A percentile compares a stretch with the other conserved stretches of the same genome.
phyloP scores from a whole-genome alignment of 2,329 filamentous ascomycete species.

The Sporothrix curviconia region DNA sequence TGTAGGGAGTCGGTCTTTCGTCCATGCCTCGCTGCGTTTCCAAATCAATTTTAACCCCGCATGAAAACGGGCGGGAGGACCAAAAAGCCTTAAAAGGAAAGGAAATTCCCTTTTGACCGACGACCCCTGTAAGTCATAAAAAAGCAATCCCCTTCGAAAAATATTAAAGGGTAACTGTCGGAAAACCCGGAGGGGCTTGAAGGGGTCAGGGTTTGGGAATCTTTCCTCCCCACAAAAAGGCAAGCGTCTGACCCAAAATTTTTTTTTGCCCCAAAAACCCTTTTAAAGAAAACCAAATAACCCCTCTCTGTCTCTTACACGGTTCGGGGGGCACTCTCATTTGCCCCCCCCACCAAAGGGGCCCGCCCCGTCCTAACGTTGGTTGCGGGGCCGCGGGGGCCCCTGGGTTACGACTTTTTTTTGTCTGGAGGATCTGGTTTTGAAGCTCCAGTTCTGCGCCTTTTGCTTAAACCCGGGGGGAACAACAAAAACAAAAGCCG shows the following conservation, averaged over 20 bases:
- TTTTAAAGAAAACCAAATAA: slow-evolving; percentile 29
- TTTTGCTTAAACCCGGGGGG: too few relatives aligned
- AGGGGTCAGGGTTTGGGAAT: slow-evolving; percentile 24
- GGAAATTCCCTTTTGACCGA: slow-evolving; percentile 35
- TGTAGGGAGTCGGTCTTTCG: slow-evolving; percentile 28
- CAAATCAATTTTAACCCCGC: slow-evolving; percentile 25
- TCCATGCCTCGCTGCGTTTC: slow-evolving; percentile 28
- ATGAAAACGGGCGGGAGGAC: slow-evolving; percentile 34
- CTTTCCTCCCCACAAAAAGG: too few relatives aligned
- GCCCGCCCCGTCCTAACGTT: slow-evolving; percentile 40
- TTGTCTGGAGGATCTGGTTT: too few relatives aligned
- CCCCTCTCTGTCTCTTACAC: slow-evolving; percentile 34
- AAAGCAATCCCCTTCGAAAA: not conserved
- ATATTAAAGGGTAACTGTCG: not conserved
- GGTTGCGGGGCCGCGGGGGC: slow-evolving; percentile 45
- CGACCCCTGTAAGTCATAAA: slow-evolving; percentile 24
- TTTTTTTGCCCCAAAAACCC: not conserved
- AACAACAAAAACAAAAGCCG: slow-evolving; percentile 21
- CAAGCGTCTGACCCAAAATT: not conserved
- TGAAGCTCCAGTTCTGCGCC: too few relatives aligned
- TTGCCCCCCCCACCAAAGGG: slow-evolving; percentile 38
- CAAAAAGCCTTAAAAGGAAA: slow-evolving; percentile 34
- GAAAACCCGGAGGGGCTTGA: slow-evolving; percentile 29
- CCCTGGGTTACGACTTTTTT: slow-evolving; percentile 27
- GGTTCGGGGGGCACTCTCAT: slow-evolving; percentile 36